These are phyloP conservation scores for Inga laurina DNA, from an alignment of 306 rosid genomes.

Conservation along the genomic window DNA sequence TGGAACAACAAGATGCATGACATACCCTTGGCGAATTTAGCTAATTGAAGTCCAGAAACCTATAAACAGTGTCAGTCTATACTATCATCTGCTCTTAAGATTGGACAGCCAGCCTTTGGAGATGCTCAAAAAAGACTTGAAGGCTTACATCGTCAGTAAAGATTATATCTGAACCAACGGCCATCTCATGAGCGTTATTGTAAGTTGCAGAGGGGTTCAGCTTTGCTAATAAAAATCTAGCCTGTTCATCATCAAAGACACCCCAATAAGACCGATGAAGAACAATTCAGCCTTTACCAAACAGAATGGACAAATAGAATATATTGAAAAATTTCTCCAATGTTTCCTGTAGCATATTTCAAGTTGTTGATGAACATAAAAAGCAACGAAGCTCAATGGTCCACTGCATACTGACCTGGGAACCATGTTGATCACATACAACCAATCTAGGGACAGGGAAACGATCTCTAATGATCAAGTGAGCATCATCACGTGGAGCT, in stretches of 20 bases:
- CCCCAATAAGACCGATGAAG: constrained; percentile 20
- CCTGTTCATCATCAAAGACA: constrained; percentile 54
- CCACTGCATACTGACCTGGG: constrained; percentile 59
- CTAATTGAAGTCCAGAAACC: constrained; percentile 43
- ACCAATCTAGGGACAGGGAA: constrained; percentile 91
- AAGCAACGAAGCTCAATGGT: neutral
- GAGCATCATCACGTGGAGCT: constrained; percentile 75
- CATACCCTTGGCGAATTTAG: constrained; percentile 31
- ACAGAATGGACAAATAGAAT: neutral
- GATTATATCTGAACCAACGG: constrained; percentile 84
- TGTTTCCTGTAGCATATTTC: neutral
- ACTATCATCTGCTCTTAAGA: constrained; percentile 34
- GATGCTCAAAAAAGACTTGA: constrained; percentile 93
- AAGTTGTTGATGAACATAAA: neutral
- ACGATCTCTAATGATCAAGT: constrained; percentile 61
- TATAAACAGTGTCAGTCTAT: constrained; percentile 32
- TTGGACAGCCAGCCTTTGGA: constrained; percentile 86
- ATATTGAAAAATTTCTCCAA: neutral
- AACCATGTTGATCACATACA: constrained; percentile 91
- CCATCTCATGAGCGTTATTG: constrained; percentile 72
- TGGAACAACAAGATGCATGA: constrained; percentile 38
- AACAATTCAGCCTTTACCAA: neutral
- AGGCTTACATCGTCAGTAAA: constrained; percentile 92
- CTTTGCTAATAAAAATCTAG: constrained; percentile 81
- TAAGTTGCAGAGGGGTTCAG: constrained; percentile 93